A percentile compares a stretch with the other conserved stretches of the same genome.
Evolutionary conservation across 2,329 filamentous ascomycete species (phyloP).

Genomic region (Huntiella savannae): DNA sequence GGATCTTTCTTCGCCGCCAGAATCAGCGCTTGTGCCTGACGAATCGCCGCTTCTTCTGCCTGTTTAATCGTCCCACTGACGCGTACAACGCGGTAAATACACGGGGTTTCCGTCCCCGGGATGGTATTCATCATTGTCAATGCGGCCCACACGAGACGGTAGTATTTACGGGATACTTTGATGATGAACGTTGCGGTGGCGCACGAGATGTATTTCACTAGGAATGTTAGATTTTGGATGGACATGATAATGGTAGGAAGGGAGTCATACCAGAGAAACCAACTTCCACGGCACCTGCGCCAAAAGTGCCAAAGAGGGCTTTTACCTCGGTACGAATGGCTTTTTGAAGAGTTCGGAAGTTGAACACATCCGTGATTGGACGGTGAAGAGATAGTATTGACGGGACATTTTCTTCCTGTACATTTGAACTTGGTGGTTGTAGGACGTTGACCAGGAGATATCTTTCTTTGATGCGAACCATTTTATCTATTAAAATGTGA

Average conservation of each 20-base stretch:
- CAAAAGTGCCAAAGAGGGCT: slow-evolving; percentile 74
- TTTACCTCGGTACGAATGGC: slow-evolving; percentile 52
- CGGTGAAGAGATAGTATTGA: slow-evolving; percentile 56
- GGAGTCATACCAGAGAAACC: slow-evolving; percentile 43
- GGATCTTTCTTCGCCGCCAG: slow-evolving; percentile 40
- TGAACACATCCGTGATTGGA: slow-evolving; percentile 56
- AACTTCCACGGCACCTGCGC: slow-evolving; percentile 52
- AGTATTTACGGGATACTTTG: slow-evolving; percentile 62
- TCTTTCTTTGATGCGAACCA: slow-evolving; percentile 93
- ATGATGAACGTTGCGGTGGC: slow-evolving; percentile 93
- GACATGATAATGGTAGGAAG: neutral
- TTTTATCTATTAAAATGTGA: neutral
- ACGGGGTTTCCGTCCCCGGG: slow-evolving; percentile 40
- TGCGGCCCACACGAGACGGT: slow-evolving; percentile 76
- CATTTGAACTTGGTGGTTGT: slow-evolving; percentile 44
- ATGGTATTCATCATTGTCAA: slow-evolving; percentile 61
- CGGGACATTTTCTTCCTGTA: slow-evolving; percentile 24
- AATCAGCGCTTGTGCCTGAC: slow-evolving; percentile 53
- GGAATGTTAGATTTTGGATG: neutral
- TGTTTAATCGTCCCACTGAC: slow-evolving; percentile 89
- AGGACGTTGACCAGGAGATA: slow-evolving; percentile 91
- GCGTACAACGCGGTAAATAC: slow-evolving; percentile 66
- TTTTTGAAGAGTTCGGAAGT: slow-evolving; percentile 42
- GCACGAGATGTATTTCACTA: slow-evolving; percentile 80
- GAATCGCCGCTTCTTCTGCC: slow-evolving; percentile 74